Evolutionary conservation across 352 stramenopile genomes (phyloP).

Genomic region (Phytopythium litorale): DNA sequence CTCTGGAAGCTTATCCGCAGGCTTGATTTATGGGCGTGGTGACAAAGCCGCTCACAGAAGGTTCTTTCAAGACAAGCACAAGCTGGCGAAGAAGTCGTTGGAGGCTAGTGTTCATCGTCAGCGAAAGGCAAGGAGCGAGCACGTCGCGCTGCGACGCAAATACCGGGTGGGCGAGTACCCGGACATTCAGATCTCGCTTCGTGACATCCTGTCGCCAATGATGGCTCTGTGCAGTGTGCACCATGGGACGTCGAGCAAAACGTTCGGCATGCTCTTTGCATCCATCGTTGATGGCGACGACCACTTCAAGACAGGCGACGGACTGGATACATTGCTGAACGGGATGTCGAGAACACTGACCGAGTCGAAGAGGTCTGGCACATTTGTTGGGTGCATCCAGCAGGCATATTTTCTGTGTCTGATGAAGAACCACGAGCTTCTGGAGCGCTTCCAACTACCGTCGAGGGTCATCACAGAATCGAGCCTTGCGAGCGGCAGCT

Average conservation of each 20-base stretch:
- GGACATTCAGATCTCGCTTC: conserved; percentile 75
- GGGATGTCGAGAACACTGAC: background rate
- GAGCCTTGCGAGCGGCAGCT: conserved; percentile 55
- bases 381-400: conserved; percentile 30
- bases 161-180: conserved; percentile 72
- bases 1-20: background rate
- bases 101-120: conserved; percentile 50
- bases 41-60: conserved; percentile 30
- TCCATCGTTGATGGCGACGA: conserved; percentile 30
- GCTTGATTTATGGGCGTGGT: background rate
- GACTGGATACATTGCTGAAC: background rate
- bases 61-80: conserved; percentile 67
- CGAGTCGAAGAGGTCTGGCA: conserved; percentile 10
- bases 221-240: conserved; percentile 60
- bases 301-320: conserved; percentile 21
- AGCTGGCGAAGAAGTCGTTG: conserved; percentile 45
- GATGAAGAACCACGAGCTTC: conserved; percentile 21
- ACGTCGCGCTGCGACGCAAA: conserved; percentile 60
- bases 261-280: conserved; percentile 44
- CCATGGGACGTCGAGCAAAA: conserved; percentile 27
- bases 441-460: conserved; percentile 29
- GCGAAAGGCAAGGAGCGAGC: conserved; percentile 37
- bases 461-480: conserved; percentile 42
- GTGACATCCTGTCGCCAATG: conserved; percentile 64
- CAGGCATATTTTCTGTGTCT: conserved; percentile 49